Conservation (phyloP, 1,284 basidiomycete genomes). For the Ceratobasidium papillatum region DNA sequence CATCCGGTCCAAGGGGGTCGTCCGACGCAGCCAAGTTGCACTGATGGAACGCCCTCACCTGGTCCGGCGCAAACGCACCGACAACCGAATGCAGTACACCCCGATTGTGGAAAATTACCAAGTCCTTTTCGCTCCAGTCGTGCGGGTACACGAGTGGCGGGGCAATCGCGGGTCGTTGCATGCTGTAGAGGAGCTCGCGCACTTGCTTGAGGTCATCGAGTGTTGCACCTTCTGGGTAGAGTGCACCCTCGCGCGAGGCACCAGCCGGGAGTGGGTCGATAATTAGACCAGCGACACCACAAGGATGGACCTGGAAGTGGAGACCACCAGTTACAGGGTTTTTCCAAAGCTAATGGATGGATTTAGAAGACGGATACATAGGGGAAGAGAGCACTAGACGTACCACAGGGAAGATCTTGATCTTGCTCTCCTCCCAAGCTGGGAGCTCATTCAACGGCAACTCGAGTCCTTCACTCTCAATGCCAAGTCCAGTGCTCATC, state of each 20-base stretch:
- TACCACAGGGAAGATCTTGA: conserved; percentile 76
- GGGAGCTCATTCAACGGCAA: conserved; percentile 71
- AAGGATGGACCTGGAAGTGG: conserved; percentile 82
- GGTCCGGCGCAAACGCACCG: conserved; percentile 70
- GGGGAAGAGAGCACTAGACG: conserved; percentile 46
- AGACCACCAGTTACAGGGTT: conserved; percentile 79
- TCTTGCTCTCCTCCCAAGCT: conserved; percentile 72
- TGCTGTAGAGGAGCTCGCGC: conserved; percentile 75
- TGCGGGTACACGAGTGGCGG: conserved; percentile 57
- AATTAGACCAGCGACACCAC: conserved; percentile 64
- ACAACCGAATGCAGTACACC: conserved; percentile 81
- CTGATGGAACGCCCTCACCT: conserved; percentile 77
- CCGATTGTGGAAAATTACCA: conserved; percentile 77
- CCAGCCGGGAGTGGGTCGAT: conserved; percentile 69
- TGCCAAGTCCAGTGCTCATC: conserved; percentile 77
- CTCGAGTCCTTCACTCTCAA: conserved; percentile 79
- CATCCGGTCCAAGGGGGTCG: conserved; percentile 70
- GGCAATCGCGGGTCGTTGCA: conserved; percentile 83
- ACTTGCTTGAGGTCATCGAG: conserved; percentile 75
- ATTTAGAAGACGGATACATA: not conserved
- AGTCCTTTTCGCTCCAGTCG: conserved; percentile 66
- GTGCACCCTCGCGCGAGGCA: conserved; percentile 60
- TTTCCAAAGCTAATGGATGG: conserved; percentile 76
- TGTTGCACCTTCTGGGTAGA: conserved; percentile 79
- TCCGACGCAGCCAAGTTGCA: conserved; percentile 82